A percentile compares a stretch with the other conserved stretches of the same genome.
Evolutionary conservation across 345 rosid genomes (phyloP).

Genomic region (rapeseed (Brassica napus)): DNA sequence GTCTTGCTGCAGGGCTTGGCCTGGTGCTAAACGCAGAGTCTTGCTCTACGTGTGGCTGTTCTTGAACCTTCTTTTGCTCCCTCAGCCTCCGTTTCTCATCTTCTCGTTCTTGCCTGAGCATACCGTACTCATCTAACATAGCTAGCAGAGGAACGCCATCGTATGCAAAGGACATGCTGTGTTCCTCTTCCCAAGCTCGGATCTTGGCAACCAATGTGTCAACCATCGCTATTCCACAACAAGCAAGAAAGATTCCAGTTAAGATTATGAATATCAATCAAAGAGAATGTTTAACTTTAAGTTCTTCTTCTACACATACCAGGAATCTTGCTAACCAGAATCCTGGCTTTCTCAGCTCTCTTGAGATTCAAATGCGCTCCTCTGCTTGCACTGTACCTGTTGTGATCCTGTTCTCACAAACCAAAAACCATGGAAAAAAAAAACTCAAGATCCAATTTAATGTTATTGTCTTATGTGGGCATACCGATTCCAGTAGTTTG

Average conservation of each 20-base stretch:
- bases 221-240: constrained; percentile 63
- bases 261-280: constrained; percentile 10
- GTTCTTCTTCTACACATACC: constrained; percentile 52
- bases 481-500: too few relatives aligned
- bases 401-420: constrained; percentile 75
- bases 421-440: background rate
- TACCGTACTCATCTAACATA: constrained; percentile 95
- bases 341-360: constrained; percentile 95
- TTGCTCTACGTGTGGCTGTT: constrained; percentile 80
- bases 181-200: constrained; percentile 90
- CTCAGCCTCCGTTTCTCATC: constrained; percentile 87
- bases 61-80: constrained; percentile 90
- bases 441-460: background rate
- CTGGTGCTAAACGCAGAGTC: constrained; percentile 67
- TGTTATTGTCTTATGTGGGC: background rate
- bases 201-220: constrained; percentile 88
- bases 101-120: constrained; percentile 98
- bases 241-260: constrained; percentile 10
- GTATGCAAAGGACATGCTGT: constrained; percentile 64
- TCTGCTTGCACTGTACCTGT: constrained; percentile 95
- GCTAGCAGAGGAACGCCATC: constrained; percentile 97
- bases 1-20: constrained; percentile 95
- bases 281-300: background rate
- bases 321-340: constrained; percentile 95
- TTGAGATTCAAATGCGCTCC: constrained; percentile 99